These are phyloP conservation scores for Plantago major DNA, from an alignment of 257 asterid genomes.

Conservation along the genomic window DNA sequence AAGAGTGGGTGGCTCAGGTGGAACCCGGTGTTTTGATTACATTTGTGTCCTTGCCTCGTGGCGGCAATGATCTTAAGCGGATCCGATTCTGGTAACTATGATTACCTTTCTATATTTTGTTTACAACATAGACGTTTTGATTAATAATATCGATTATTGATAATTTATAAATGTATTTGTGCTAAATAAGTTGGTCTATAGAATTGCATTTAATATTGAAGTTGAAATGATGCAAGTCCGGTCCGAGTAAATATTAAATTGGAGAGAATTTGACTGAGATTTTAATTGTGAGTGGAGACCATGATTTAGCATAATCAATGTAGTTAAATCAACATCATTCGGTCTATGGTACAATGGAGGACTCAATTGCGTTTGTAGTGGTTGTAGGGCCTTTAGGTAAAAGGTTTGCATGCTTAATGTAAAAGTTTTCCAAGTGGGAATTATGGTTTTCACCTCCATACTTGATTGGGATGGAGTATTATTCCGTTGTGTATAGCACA, in stretches of 20 bases:
- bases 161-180: no score
- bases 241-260: not conserved
- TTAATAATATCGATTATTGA: no score
- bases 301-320: constrained; percentile 31
- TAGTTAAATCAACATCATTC: constrained; percentile 27
- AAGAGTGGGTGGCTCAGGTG: constrained; percentile 99
- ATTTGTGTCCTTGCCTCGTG: constrained; percentile 82
- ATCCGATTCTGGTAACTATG: constrained; percentile 97
- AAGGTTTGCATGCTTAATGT: constrained; percentile 33
- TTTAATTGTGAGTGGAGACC: constrained; percentile 24
- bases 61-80: constrained; percentile 91
- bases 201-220: no score
- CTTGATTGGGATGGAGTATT: not conserved
- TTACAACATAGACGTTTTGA: no score
- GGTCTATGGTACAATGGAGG: constrained; percentile 17
- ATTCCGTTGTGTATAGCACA: not conserved
- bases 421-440: constrained; percentile 13
- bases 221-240: not conserved
- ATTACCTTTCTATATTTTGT: no score
- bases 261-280: not conserved
- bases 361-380: constrained; percentile 21
- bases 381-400: constrained; percentile 25
- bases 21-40: constrained; percentile 97
- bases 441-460: constrained; percentile 4
- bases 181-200: no score